Evolutionary conservation across 371 early-diverging fungal genomes (phyloP), one percentile per base, ranked within the genome.

Genomic region (Amoeboaphelidium occidentale): DNA sequence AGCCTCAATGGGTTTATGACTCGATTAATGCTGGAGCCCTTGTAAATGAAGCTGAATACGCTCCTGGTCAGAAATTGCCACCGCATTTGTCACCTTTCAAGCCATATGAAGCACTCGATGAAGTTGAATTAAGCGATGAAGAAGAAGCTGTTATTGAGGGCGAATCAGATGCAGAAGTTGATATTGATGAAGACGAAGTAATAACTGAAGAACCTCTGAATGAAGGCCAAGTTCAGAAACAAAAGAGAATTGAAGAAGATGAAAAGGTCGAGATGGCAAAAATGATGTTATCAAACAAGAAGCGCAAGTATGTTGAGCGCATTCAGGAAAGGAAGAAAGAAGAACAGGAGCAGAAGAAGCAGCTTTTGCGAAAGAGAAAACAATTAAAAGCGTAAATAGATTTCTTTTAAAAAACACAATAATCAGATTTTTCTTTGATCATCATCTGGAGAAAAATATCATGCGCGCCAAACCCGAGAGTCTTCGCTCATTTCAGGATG

Each of bases 1-100:
- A 93, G 64, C 97, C 97, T n/a, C 97, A 96, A 62, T 96, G 92
- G 92, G 70, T 89, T 3, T 91, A 81, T 56, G 97, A 96, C 59
- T 79, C 75, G 56, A 71, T 92, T 58, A 96, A 96, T 53, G 79
- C 84, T 25, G 68, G 72, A 21, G 73, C 73, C 50, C 59, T 92
- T 44, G 55, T 93, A 41, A 64, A 67, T 45, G 57, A 74, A 1
- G 67, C 66, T 22, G 64, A 68, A 3, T 96, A 93, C 56, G 72
- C 69, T 44, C 76, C 80, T n/a, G 92, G 90, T 6, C 69, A 72
- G 56, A 64, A 65, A 2, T 63, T 91, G 47, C 93, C 93, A 14
- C 82, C 93, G 47, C 97, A 96, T 59, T 65, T 92, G 60, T 82
- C 83, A 51, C 97, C 97, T 21, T 96, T 93, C 54, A 90, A 47